Percentiles rank a stretch among this genome's conserved stretches.
Conservation (phyloP, 129 eudicot species). For the Arctium lappa region DNA sequence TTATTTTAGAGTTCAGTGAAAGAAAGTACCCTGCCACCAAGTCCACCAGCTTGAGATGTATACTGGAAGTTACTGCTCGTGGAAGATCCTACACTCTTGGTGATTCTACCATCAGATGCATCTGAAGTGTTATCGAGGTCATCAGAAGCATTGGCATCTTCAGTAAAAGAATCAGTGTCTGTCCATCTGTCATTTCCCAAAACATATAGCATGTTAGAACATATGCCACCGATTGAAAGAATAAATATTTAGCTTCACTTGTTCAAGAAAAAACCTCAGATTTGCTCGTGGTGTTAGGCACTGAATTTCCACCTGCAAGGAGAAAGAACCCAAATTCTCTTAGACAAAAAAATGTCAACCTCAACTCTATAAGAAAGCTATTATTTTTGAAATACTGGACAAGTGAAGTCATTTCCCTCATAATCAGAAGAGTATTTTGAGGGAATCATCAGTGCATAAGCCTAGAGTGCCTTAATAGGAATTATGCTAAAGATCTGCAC, state of each 20-base stretch:
- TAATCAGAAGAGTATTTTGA: neutral
- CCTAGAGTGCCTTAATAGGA: neutral
- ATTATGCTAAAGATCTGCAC: neutral
- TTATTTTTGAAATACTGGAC: neutral
- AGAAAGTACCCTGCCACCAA: slow-evolving; percentile 40
- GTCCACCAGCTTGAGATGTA: slow-evolving; percentile 39
- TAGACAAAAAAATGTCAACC: neutral
- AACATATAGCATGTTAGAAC: slow-evolving; percentile 11
- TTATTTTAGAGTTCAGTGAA: neutral
- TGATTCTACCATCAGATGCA: slow-evolving; percentile 43
- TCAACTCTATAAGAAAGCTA: neutral
- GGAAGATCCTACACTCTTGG: slow-evolving; percentile 44
- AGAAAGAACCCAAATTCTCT: slow-evolving; percentile 20
- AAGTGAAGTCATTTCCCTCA: neutral
- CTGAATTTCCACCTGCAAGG: slow-evolving; percentile 57
- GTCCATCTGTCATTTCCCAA: slow-evolving; percentile 45
- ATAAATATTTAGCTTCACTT: slow-evolving; percentile 1
- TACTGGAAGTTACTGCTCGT: slow-evolving; percentile 33
- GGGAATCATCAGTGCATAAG: neutral
- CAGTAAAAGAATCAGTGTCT: slow-evolving; percentile 42
- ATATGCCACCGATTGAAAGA: neutral
- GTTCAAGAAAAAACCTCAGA: slow-evolving; percentile 43
- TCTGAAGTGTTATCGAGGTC: slow-evolving; percentile 59
- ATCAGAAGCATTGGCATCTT: slow-evolving; percentile 47
- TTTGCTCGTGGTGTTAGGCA: slow-evolving; percentile 59